Conservation (phyloP, 2,329 filamentous ascomycete species). For the Epichloe gansuensis region DNA sequence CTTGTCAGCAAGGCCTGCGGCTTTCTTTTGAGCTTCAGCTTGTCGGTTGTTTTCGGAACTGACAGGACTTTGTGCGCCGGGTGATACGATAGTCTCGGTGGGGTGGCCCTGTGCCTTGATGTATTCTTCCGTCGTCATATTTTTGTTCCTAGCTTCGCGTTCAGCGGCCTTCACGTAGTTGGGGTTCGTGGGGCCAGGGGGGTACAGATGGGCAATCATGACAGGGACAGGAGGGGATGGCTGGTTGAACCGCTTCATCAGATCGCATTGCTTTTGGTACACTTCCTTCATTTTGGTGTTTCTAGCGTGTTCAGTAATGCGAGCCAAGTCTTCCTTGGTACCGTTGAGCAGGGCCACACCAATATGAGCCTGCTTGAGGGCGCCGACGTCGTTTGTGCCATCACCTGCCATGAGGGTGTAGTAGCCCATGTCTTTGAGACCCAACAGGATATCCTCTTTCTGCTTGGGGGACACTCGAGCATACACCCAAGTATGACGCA, state of each 20-base stretch:
- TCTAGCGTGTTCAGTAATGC: constrained; percentile 84
- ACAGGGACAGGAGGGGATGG: constrained; percentile 82
- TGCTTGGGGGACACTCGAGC: constrained; percentile 96
- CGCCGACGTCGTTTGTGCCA: constrained; percentile 95
- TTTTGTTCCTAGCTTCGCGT: constrained; percentile 70
- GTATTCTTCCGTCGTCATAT: constrained; percentile 47
- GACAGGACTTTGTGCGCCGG: constrained; percentile 45
- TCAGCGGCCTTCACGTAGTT: constrained; percentile 87
- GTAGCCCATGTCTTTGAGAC: constrained; percentile 91
- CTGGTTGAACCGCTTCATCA: constrained; percentile 95
- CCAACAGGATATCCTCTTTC: constrained; percentile 96
- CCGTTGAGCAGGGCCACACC: constrained; percentile 94
- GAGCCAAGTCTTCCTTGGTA: constrained; percentile 77
- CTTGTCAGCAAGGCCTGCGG: constrained; percentile 71
- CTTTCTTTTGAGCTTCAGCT: constrained; percentile 56
- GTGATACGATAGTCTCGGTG: constrained; percentile 53
- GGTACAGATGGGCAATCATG: constrained; percentile 87
- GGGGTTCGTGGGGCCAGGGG: constrained; percentile 82
- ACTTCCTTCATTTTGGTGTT: constrained; percentile 98
- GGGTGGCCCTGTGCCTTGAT: constrained; percentile 37
- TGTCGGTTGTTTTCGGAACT: constrained; percentile 22
- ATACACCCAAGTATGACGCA: constrained; percentile 93
- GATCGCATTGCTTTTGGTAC: constrained; percentile 84
- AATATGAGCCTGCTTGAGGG: constrained; percentile 94
- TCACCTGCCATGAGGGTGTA: constrained; percentile 98